Conservation (phyloP, 179 eudicot genomes). For the Actinidia chinensis region DNA sequence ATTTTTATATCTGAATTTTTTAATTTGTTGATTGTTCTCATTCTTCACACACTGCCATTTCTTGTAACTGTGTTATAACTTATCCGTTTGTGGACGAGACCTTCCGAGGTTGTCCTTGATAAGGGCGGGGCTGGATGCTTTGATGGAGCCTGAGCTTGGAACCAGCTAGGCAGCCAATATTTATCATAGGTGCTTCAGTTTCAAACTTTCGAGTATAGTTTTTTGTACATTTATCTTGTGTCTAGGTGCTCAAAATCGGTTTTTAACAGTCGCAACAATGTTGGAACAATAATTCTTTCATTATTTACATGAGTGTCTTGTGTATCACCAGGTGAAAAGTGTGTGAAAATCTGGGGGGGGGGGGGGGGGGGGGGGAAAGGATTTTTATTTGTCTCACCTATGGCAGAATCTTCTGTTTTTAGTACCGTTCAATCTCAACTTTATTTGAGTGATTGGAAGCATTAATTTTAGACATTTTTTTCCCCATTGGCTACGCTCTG, state of each 20-base stretch:
- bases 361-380: too few species aligned
- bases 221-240: conserved; percentile 25
- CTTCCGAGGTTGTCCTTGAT: conserved; percentile 74
- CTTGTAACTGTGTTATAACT: conserved; percentile 13
- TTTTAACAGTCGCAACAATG: background rate
- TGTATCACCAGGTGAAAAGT: conserved; percentile 70
- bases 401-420: conserved; percentile 88
- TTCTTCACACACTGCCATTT: background rate
- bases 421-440: conserved; percentile 47
- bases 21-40: background rate
- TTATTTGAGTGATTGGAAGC: conserved; percentile 8
- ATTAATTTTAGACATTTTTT: conserved; percentile 1
- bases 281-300: background rate
- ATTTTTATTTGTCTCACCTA: conserved; percentile 83
- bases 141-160: conserved; percentile 94
- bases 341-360: conserved; percentile 68
- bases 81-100: conserved; percentile 62
- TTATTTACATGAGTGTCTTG: conserved; percentile 24
- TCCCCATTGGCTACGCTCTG: background rate
- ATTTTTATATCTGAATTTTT: background rate
- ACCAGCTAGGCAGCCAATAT: conserved; percentile 68
- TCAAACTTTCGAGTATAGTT: conserved; percentile 18
- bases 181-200: conserved; percentile 70
- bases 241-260: conserved; percentile 27
- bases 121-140: conserved; percentile 96